These are phyloP conservation scores for Fusarium agapanthi DNA, from an alignment of 2,329 filamentous ascomycete genomes.

Conservation along the genomic window DNA sequence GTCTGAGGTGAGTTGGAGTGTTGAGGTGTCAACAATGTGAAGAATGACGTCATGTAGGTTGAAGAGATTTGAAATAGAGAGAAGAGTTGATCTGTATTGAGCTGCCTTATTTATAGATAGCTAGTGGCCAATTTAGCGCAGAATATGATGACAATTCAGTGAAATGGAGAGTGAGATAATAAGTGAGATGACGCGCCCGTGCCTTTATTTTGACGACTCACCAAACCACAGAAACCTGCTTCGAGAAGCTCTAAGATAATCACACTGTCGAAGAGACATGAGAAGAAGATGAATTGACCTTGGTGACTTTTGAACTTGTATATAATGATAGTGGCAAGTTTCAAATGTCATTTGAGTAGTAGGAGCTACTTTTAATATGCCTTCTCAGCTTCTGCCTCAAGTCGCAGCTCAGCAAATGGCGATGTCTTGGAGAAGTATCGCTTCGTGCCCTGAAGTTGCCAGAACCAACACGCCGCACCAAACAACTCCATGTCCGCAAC, in stretches of 20 bases:
- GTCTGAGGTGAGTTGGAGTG: neutral
- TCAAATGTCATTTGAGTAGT: neutral
- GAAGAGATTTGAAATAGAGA: no score
- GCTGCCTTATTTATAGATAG: neutral
- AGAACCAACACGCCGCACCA: neutral
- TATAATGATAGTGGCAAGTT: neutral
- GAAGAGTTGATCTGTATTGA: no score
- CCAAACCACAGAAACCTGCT: no score
- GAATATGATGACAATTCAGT: neutral
- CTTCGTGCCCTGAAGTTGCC: neutral
- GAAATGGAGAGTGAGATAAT: neutral
- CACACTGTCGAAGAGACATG: neutral
- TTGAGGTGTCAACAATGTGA: no score
- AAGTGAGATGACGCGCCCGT: neutral
- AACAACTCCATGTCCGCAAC: fast-evolving
- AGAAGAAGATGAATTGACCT: neutral
- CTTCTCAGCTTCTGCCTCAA: neutral
- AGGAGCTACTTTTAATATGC: neutral
- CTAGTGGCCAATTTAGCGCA: neutral
- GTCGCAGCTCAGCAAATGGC: neutral
- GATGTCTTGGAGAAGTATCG: neutral
- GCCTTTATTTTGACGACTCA: conserved; percentile 12
- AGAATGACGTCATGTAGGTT: no score
- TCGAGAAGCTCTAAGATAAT: neutral
- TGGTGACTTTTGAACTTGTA: neutral